A percentile compares a stretch with the other conserved stretches of the same genome.
These are phyloP conservation scores for Neoscytalidium dimidiatum DNA, from an alignment of 2,329 filamentous ascomycete genomes.

Conservation along the genomic window DNA sequence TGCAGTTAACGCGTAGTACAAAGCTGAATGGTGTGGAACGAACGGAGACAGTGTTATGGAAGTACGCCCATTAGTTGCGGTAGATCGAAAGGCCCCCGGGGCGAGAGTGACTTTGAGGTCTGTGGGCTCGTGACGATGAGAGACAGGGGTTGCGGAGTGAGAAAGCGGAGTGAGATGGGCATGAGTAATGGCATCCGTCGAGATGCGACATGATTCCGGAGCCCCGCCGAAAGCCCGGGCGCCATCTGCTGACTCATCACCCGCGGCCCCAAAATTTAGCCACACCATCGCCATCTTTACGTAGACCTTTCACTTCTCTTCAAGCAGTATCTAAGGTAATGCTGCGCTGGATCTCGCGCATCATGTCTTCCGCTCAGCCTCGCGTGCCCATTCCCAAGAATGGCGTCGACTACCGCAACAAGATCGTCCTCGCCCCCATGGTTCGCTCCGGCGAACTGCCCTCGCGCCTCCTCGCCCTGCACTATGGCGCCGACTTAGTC, in stretches of 20 bases:
- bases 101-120: too few relatives aligned
- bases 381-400: constrained; percentile 81
- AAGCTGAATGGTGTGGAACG: too few relatives aligned
- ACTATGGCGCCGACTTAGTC: constrained; percentile 94
- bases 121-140: too few relatives aligned
- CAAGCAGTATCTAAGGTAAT: not conserved
- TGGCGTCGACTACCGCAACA: constrained; percentile 92
- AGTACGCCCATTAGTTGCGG: too few relatives aligned
- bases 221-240: not conserved
- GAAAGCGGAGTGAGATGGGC: constrained; percentile 33
- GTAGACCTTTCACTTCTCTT: not conserved
- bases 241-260: constrained; percentile 6
- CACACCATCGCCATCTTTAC: not conserved
- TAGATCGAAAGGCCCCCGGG: too few relatives aligned
- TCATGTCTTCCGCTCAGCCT: constrained; percentile 35
- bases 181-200: constrained; percentile 21
- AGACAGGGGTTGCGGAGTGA: constrained; percentile 24
- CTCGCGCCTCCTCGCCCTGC: constrained; percentile 81
- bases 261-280: not conserved
- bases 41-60: too few relatives aligned
- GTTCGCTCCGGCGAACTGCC: constrained; percentile 96
- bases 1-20: too few relatives aligned
- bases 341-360: constrained; percentile 18
- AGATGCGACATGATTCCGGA: not conserved
- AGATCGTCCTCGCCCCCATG: constrained; percentile 95